Conservation (phyloP, 2,329 filamentous ascomycete genomes). For the Samsoniella hepiali region DNA sequence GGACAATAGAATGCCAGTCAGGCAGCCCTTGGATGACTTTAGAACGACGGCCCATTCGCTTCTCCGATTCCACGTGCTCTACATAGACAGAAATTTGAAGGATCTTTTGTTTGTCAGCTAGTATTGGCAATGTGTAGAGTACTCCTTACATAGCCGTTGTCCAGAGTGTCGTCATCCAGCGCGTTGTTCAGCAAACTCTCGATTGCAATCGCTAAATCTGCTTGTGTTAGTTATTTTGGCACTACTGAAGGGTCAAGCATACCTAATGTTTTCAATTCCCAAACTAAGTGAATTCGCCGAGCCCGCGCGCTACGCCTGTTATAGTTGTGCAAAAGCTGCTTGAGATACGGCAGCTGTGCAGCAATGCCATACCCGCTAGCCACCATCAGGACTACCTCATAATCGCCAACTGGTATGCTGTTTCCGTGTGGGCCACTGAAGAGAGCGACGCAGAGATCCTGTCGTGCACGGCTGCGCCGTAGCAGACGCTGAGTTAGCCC, state of each 20-base stretch:
- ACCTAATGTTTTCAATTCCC: conserved; percentile 29
- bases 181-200: conserved; percentile 15
- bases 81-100: background rate
- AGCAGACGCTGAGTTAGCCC: background rate
- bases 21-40: conserved; percentile 11
- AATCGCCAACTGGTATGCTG: conserved; percentile 27
- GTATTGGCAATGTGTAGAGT: conserved; percentile 5
- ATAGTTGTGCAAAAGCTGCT: conserved; percentile 34
- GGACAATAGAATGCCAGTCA: conserved; percentile 9
- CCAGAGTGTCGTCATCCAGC: conserved; percentile 17
- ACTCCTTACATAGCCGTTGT: conserved; percentile 19
- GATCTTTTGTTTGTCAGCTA: background rate
- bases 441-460: conserved; percentile 23
- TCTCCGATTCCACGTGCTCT: background rate
- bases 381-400: conserved; percentile 33
- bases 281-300: conserved; percentile 33
- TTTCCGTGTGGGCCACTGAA: conserved; percentile 33
- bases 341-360: conserved; percentile 33
- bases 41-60: conserved; percentile 7
- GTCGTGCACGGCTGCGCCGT: background rate
- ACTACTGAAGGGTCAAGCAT: conserved; percentile 1
- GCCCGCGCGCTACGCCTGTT: conserved; percentile 28
- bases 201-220: conserved; percentile 14
- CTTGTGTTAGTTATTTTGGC: conserved; percentile 1
- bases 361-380: conserved; percentile 34